A percentile compares a stretch with the other conserved stretches of the same genome.
Conservation (phyloP, 805 yeast species). For the Spencermartinsiella europaea region DNA sequence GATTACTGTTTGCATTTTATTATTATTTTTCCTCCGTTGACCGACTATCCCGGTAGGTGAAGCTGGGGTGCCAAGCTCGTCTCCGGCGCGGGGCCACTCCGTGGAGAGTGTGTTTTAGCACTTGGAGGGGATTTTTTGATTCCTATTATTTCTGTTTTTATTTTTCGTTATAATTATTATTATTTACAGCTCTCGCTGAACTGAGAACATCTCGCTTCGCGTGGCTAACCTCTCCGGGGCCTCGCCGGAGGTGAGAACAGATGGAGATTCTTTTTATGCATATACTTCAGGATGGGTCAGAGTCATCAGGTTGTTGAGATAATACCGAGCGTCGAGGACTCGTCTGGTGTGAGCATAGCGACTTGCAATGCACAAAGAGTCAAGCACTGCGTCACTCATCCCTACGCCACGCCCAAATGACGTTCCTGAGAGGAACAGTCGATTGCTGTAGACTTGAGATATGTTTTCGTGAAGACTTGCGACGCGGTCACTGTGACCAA, state of each 20-base stretch:
- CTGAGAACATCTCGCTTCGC: too few species aligned
- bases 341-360: slow-evolving; percentile 28
- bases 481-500: slow-evolving; percentile 55
- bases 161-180: too few species aligned
- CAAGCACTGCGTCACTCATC: slow-evolving; percentile 78
- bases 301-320: slow-evolving; percentile 25
- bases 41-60: too few species aligned
- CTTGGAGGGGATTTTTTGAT: too few species aligned
- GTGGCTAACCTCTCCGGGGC: too few species aligned
- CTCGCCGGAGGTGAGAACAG: too few species aligned
- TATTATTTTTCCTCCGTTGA: slow-evolving; percentile 48
- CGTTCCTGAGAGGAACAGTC: slow-evolving; percentile 69
- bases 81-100: not conserved
- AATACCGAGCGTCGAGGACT: slow-evolving; percentile 29
- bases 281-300: slow-evolving; percentile 23
- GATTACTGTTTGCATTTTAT: slow-evolving; percentile 65
- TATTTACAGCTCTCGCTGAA: too few species aligned
- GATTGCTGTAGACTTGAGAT: slow-evolving; percentile 34
- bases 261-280: slow-evolving; percentile 19
- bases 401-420: slow-evolving; percentile 76
- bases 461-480: slow-evolving; percentile 34
- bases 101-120: not conserved
- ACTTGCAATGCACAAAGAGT: slow-evolving; percentile 56
- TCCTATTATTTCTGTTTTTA: too few species aligned
- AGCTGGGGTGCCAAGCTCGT: not conserved